Conservation (phyloP, 1,139 yeast genomes). For the Kluyveromyces sp. region DNA sequence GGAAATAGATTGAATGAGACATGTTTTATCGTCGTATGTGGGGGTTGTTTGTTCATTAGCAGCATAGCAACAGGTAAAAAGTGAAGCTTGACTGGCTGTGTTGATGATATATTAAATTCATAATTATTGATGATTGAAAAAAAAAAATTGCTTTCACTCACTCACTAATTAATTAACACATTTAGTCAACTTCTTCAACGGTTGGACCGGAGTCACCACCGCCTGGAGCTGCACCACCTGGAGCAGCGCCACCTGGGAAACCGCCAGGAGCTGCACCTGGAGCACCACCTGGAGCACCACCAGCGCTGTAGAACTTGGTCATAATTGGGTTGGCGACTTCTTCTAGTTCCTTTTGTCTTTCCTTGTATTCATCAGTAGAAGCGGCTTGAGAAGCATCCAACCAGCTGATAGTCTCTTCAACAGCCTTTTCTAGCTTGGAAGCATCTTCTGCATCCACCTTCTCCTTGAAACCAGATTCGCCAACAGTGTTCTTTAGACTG, state of each 20-base stretch:
- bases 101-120: too few species aligned
- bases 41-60: too few species aligned
- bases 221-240: conserved; percentile 22
- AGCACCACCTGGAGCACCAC: conserved; percentile 45
- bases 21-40: too few species aligned
- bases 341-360: conserved; percentile 61
- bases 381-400: conserved; percentile 83
- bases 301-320: conserved; percentile 54
- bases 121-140: too few species aligned
- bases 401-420: conserved; percentile 78
- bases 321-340: conserved; percentile 58
- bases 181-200: conserved; percentile 63
- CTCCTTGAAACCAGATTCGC: conserved; percentile 56
- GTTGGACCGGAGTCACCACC: conserved; percentile 43
- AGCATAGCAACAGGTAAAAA: too few species aligned
- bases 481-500: conserved; percentile 55
- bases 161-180: background rate
- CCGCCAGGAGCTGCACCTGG: conserved; percentile 44
- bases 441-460: conserved; percentile 83
- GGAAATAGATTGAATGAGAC: too few species aligned
- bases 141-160: too few species aligned
- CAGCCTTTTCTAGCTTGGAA: conserved; percentile 74
- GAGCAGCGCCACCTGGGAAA: conserved; percentile 37
- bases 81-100: too few species aligned
- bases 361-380: conserved; percentile 72